Base-by-base conservation (phyloP, 129 eudicot genomes). In the Tagetes erecta region DNA sequence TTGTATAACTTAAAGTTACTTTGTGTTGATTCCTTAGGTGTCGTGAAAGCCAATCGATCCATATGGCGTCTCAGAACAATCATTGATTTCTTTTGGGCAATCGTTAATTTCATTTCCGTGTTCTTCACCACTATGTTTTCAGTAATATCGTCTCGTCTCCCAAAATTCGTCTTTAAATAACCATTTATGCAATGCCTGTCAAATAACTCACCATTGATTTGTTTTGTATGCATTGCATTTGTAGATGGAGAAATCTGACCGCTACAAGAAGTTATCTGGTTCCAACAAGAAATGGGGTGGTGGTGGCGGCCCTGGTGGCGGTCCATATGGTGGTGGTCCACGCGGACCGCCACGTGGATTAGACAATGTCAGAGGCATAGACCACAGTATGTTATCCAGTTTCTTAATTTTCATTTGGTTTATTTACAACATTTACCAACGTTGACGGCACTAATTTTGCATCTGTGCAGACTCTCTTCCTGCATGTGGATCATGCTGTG, bases 401-500 rank as follows among this genome's bases (percentile, higher is more conserved):
- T 11, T 38, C 31, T 59, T 30, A 33, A 1, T 11, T 67, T 62
- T n/a, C 0, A 30, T 30, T n/a, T 10, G 34, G 27, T 44, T 44
- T 44, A 31, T 13, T 2, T 13, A 73, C 45, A 5, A 20, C 62
- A 47, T 65, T 37, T 12, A 20, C n/a, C n/a, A 13, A 20, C 51
- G 10, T 57, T 40, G 41, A 39, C 1, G 49, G 64, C 44, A 6
- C 58, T 68, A 20, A 14, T 52, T 76, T 9, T 62, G 36, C 37
- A 58, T 64, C 42, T 27, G 36, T 68, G 50, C 76, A 92, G 97
- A 85, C 67, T 80, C 97, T 60, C 93, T 86, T 72, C 97, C 97
- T 62, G 97, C 97, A 9, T 92, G 97, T 62, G 96, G 97, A 51
- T 92, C 97, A 65, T 92, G 97, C 88, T 89, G 97, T 60, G 97